Base-by-base conservation (phyloP, 2,329 filamentous ascomycete genomes). In the Diaporthe humulicola region DNA sequence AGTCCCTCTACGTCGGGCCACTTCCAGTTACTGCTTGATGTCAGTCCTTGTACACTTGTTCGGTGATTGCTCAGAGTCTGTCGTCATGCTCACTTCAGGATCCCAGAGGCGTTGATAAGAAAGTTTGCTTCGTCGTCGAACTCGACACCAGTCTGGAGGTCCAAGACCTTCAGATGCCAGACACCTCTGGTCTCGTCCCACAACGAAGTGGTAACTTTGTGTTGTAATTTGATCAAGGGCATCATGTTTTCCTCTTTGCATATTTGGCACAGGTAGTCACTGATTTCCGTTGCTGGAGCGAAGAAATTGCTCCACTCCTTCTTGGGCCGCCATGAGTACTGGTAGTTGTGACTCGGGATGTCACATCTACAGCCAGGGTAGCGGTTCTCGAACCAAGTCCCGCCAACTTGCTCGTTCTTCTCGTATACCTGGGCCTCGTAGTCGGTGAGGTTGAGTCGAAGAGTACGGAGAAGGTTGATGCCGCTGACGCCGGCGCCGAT, bases 241-340 rank as follows among this genome's bases (percentile, higher is more conserved):
- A 78, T 79, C 81, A 90, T 86, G 48, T 82, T 78, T 76, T 88
- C 87, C 25, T 89, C 87, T n/a, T 87, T 83, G 74, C 85, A 87
- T 42, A 89, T 81, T 8, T 78, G 78, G 70, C 85, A 82, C 36
- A 92, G 84, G 75, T 92, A 92, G 3, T 83, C 81, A 54, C 86
- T 84, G 56, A 93, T 92, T 79, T 93, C 90, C 0, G 83, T 82
- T 0, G 88, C 88, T 0, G 86, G 82, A 0, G 89, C 85, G 78
- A 89, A 92, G 79, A 92, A 90, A 73, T 87, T 87, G 25, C 86
- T 86, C 90, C 91, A 93, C 52, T 87, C 85, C 9, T 86, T 87
- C 79, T 92, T 92, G 3, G 88, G 88, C 72, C 88, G 86, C 87
- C 89, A 92, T 3, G 89, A 89, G 78, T 90, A 92, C 78, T 91